Base-by-base conservation (phyloP, 1,284 basidiomycete genomes). In the Termitomyces sp. region DNA sequence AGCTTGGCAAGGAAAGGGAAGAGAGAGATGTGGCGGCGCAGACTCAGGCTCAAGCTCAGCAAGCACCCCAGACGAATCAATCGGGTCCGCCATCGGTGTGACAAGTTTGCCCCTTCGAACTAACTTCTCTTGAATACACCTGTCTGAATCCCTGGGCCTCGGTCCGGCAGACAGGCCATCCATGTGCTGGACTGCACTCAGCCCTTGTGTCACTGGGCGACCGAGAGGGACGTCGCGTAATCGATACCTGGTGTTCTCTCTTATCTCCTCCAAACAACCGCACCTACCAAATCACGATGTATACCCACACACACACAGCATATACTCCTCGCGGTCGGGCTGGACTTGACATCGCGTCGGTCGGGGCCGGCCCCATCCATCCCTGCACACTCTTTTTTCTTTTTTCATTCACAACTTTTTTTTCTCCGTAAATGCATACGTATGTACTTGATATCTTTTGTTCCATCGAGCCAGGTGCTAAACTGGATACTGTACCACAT, bases 1-100 rank as follows among this genome's bases (percentile, higher is more conserved):
- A 60, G 26, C 58, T 43, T 5, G 57, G 52, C 13, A 58, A 59
- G 37, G 56, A 57, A 21, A 57, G 40, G 9, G 57, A 47, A 50
- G 55, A 57, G 16, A 56, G 45, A 16, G 57, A 47, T 50, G 49
- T 46, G 26, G n/a, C 50, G 19, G 31, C 38, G 19, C 48, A 49
- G 40, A 31, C 19, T 24, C 49, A 49, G 31, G 45, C 37, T 35
- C 41, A 28, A 28, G 18, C 49, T 30, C 34, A 33, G 13, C 49
- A 51, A 43, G 19, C 10, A 1, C 35, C 26, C 5, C 39, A 38
- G 39, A 28, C 40, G 21, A 34, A 11, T 16, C 48, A 40, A 11
- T 6, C 50, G 9, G 44, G 2, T 18, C 11, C 43, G n/a, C 14
- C 50, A 30, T 51, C 37, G 14, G 44, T 46, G 44, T 51, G 43